Conservation (phyloP, 306 rosid species). For the Ormosia semicastrata region DNA sequence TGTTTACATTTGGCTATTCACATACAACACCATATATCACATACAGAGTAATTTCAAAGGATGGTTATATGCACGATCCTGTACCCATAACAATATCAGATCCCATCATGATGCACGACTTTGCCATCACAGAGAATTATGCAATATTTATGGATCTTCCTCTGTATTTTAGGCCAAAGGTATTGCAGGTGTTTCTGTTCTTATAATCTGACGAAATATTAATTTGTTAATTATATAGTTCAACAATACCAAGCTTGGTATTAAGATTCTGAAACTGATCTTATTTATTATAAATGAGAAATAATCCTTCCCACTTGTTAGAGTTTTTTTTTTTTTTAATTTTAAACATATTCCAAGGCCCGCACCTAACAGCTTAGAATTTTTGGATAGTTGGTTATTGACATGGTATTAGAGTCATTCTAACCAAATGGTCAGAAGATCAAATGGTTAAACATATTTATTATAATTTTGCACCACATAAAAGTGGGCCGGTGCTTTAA, state of each 20-base stretch:
- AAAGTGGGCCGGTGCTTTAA: background rate
- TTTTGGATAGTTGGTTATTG: background rate
- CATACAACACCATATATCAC: conserved; percentile 83
- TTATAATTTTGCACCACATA: background rate
- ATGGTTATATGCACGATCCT: conserved; percentile 91
- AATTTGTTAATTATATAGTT: background rate
- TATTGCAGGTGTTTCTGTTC: conserved; percentile 27
- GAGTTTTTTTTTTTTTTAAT: background rate
- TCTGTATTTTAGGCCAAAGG: conserved; percentile 82
- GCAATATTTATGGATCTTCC: conserved; percentile 96
- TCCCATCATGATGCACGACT: conserved; percentile 96
- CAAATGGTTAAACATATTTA: too few relatives aligned
- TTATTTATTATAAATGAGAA: background rate
- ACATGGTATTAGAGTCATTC: background rate
- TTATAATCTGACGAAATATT: background rate
- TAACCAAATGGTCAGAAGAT: background rate
- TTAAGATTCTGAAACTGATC: background rate
- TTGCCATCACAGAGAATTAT: conserved; percentile 88
- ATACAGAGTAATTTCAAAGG: conserved; percentile 88
- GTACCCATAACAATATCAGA: conserved; percentile 83
- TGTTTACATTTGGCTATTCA: conserved; percentile 95
- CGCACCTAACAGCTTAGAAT: background rate
- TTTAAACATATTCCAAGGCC: background rate
- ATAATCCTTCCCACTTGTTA: background rate
- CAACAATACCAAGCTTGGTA: background rate